phyloP scores from a whole-genome alignment of 2,329 filamentous ascomycete species.

The Colletotrichum cuscutae region DNA sequence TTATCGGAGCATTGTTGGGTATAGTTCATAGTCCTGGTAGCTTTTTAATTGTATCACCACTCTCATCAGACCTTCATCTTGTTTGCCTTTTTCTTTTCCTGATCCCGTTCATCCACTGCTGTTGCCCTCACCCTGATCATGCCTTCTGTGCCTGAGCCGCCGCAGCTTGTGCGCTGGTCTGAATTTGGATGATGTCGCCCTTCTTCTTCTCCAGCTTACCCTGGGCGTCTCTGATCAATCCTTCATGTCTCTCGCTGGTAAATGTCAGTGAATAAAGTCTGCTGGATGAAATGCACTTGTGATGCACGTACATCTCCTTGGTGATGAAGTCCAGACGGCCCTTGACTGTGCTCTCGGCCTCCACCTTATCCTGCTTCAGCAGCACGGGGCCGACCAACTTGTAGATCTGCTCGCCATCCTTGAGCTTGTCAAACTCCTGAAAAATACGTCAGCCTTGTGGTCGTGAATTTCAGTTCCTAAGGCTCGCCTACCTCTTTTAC shows the following conservation, averaged over 20 bases:
- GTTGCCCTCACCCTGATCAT: not conserved
- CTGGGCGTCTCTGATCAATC: conserved; percentile 65
- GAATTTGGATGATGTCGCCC: conserved; percentile 67
- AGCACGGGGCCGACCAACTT: conserved; percentile 94
- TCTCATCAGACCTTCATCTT: conserved; percentile 20
- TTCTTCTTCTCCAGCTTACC: conserved; percentile 69
- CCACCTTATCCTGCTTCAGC: conserved; percentile 91
- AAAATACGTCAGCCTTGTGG: not conserved
- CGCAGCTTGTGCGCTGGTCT: conserved; percentile 60
- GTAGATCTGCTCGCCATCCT: conserved; percentile 90
- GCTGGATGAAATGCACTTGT: not conserved
- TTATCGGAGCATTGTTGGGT: conserved; percentile 33
- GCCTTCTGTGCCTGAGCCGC: conserved; percentile 45
- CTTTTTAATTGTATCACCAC: conserved; percentile 32
- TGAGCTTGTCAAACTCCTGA: conserved; percentile 84
- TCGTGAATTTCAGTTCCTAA: not conserved
- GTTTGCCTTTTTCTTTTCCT: not conserved
- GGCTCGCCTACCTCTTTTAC: conserved; percentile 76
- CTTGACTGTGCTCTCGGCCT: conserved; percentile 91
- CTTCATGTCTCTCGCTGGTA: conserved; percentile 54
- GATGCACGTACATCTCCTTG: conserved; percentile 82
- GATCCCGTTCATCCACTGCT: not conserved
- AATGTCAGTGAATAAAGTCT: not conserved
- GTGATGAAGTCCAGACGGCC: conserved; percentile 91
- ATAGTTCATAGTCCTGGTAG: conserved; percentile 33